These are phyloP conservation scores for Penicillium occitanis DNA, from an alignment of 2,329 filamentous ascomycete genomes.

Conservation along the genomic window DNA sequence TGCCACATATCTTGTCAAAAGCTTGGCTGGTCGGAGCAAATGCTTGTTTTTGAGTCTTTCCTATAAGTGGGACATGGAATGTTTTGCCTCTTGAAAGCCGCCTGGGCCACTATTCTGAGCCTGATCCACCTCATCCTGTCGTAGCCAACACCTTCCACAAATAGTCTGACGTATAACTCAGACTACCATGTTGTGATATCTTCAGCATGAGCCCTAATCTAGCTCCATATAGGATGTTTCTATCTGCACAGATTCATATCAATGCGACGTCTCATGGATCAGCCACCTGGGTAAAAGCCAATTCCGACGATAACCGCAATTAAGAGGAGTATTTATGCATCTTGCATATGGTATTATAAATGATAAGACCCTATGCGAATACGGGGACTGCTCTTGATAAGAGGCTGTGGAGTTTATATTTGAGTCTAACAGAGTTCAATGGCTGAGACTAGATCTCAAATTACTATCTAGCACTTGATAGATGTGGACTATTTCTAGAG, in stretches of 20 bases:
- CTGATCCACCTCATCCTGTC: neutral
- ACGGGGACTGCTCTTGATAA: neutral
- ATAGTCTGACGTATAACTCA: neutral
- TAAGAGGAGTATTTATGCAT: neutral
- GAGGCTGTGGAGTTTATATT: neutral
- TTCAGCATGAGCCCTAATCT: neutral
- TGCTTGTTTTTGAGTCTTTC: neutral
- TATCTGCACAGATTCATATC: neutral
- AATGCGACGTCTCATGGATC: neutral
- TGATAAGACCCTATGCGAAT: neutral
- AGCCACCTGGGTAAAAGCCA: neutral
- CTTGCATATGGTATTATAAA: neutral
- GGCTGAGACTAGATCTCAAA: neutral
- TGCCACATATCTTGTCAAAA: neutral
- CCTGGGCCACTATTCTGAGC: neutral
- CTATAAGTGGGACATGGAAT: neutral
- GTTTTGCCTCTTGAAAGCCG: neutral
- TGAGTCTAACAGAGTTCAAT: neutral
- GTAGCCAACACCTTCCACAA: neutral
- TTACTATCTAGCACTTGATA: neutral
- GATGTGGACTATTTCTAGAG: neutral
- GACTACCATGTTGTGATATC: neutral
- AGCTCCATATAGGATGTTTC: neutral
- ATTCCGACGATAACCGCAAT: neutral
- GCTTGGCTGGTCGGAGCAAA: neutral